Evolutionary conservation across 129 eudicot species (phyloP).

Genomic region (Pulicaria dysenterica): DNA sequence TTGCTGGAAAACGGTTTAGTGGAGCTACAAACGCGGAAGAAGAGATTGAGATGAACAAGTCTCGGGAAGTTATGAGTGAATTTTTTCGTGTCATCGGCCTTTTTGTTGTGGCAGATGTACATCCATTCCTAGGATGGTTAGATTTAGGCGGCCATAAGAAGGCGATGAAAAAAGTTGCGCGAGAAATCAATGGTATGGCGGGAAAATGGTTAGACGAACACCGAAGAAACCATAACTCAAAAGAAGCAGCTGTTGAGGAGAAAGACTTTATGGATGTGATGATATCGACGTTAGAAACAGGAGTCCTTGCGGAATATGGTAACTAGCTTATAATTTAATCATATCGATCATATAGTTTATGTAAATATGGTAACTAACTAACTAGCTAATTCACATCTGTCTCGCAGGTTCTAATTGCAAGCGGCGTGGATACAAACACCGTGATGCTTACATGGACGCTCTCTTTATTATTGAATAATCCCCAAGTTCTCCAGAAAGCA

Average conservation of each 20-base stretch:
- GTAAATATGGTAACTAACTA: neutral
- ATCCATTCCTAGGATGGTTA: conserved; percentile 33
- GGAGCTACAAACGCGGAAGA: neutral
- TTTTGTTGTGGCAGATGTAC: conserved; percentile 24
- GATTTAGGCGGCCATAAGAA: conserved; percentile 45
- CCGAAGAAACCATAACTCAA: conserved; percentile 9
- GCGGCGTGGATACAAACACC: conserved; percentile 25
- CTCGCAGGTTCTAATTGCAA: conserved; percentile 33
- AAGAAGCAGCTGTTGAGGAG: conserved; percentile 1
- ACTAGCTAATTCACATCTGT: neutral
- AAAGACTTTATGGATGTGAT: conserved; percentile 45
- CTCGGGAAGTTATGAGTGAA: conserved; percentile 22
- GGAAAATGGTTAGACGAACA: conserved; percentile 38
- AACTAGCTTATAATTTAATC: neutral
- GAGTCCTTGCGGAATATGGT: conserved; percentile 18
- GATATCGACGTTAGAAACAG: conserved; percentile 26
- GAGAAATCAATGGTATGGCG: conserved; percentile 20
- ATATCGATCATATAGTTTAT: no score
- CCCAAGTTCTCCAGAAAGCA: conserved; percentile 21
- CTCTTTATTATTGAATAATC: conserved; percentile 32
- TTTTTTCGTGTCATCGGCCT: conserved; percentile 31
- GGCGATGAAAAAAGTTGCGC: conserved; percentile 29
- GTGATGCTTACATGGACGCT: conserved; percentile 34
- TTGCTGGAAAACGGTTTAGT: conserved; percentile 35
- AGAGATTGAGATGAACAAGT: conserved; percentile 19